Conservation (phyloP, 495 filamentous ascomycete genomes). For the Penicillium chermesinum region DNA sequence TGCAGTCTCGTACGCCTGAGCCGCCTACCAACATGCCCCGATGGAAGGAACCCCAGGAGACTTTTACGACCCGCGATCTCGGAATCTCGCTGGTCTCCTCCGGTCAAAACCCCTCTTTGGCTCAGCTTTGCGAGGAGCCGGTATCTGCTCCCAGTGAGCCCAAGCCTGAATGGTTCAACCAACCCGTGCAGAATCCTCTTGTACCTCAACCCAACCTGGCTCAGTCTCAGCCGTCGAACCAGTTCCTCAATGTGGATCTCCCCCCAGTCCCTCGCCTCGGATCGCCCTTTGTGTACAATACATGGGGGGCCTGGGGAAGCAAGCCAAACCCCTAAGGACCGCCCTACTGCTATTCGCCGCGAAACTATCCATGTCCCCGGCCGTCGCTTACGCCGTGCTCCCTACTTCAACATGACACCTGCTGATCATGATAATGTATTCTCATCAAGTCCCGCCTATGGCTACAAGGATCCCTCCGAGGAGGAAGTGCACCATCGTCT, state of each 20-base stretch:
- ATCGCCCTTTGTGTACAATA: conserved; percentile 54
- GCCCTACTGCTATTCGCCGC: conserved; percentile 29
- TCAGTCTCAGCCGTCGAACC: conserved; percentile 9
- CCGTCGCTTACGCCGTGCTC: conserved; percentile 43
- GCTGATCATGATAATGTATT: conserved; percentile 51
- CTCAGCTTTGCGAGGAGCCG: conserved; percentile 49
- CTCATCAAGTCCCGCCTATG: conserved; percentile 31
- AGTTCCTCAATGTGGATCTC: conserved; percentile 21
- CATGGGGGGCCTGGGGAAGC: conserved; percentile 51
- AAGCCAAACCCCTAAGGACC: conserved; percentile 24
- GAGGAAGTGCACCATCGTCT: conserved; percentile 43
- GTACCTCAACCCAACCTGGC: background rate
- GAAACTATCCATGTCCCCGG: conserved; percentile 44
- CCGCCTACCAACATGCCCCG: conserved; percentile 30
- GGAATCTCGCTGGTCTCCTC: conserved; percentile 77
- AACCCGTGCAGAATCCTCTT: conserved; percentile 15
- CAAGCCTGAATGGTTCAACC: conserved; percentile 35
- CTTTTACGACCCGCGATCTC: conserved; percentile 71
- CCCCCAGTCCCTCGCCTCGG: conserved; percentile 36
- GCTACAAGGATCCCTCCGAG: conserved; percentile 43
- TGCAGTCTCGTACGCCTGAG: conserved; percentile 69
- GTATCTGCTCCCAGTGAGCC: conserved; percentile 11
- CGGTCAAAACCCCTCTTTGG: conserved; percentile 61
- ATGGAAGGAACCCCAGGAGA: background rate
- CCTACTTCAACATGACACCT: conserved; percentile 43